These are phyloP conservation scores for Phalaenopsis aphrodite DNA, from an alignment of 106 monocot species.

Conservation along the genomic window DNA sequence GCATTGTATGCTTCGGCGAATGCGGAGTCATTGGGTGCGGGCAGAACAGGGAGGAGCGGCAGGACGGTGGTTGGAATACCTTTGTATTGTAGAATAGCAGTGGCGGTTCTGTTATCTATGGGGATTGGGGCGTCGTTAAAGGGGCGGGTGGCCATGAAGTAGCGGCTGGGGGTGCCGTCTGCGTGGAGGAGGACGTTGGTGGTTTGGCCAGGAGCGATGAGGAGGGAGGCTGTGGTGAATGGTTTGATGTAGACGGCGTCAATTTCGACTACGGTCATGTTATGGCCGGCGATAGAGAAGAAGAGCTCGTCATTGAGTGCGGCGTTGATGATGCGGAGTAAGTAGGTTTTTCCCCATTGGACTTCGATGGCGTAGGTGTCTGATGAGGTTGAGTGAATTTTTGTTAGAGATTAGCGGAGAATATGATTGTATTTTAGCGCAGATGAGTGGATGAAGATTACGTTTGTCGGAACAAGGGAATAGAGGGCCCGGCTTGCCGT, in stretches of 20 bases:
- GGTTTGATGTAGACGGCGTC: constrained; percentile 29
- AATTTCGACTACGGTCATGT: constrained; percentile 24
- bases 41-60: constrained; percentile 12
- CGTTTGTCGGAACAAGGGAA: constrained; percentile 38
- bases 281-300: constrained; percentile 26
- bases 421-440: background rate
- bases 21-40: constrained; percentile 8
- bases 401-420: background rate
- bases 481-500: constrained; percentile 44
- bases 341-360: constrained; percentile 19
- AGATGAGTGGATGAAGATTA: constrained; percentile 3
- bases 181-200: constrained; percentile 19
- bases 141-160: constrained; percentile 17
- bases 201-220: constrained; percentile 28
- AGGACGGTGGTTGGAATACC: constrained; percentile 1
- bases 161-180: constrained; percentile 12
- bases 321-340: constrained; percentile 27
- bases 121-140: constrained; percentile 23
- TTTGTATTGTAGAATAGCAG: constrained; percentile 25
- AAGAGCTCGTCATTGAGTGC: constrained; percentile 34
- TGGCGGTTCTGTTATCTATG: constrained; percentile 20
- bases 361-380: constrained; percentile 25
- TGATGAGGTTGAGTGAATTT: constrained; percentile 1
- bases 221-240: constrained; percentile 15
- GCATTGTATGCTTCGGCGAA: background rate